Base-by-base conservation (phyloP, 2,329 filamentous ascomycete genomes). In the Paecilomyces formosus region DNA sequence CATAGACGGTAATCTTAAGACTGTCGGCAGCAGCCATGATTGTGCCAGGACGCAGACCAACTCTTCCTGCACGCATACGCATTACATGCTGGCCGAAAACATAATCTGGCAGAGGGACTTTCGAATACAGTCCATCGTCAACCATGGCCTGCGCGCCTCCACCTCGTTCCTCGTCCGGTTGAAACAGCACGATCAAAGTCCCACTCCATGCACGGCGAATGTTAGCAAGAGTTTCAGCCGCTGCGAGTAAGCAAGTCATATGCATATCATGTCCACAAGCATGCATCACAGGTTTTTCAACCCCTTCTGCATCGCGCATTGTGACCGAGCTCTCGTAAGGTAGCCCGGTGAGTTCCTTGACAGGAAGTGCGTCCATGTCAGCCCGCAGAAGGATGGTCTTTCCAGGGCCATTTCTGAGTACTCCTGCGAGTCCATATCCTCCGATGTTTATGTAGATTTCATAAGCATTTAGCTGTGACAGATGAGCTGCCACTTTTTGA, bases 131-230 rank as follows among this genome's bases (percentile, higher is more conserved):
- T 0, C 84, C 83, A 63, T 83, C 83, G 50, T 82, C 79, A 2
- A 87, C 75, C 84, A 87, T 87, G 24, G 83, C 73, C 69, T 81
- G 79, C 0, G 87, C 87, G 0, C 87, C 87, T 0, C 76, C 78
- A 0, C 81, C 85, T 1, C 81, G 77, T 68, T 90, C 87, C 67
- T 89, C 87, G 1, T 82, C 81, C 0, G 87, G 87, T 64, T 90
- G 88, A 68, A 89, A 90, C 2, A 85, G 70, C 6, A 87, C 68
- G 4, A 90, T 72, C 21, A 89, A 64, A 0, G 85, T 89, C 0
- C 87, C 87, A 9, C 68, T 74, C 87, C 87, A 90, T 0, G 61
- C 31, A 0, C 77, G 63, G n/a, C 70, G 75, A 0, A 73, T 68
- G 0, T 69, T 70, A 1, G 77, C 70, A 0, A 90, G 73, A 0